phyloP scores from a whole-genome alignment of 208 protist genomes.

The Trypanosoma grayi region DNA sequence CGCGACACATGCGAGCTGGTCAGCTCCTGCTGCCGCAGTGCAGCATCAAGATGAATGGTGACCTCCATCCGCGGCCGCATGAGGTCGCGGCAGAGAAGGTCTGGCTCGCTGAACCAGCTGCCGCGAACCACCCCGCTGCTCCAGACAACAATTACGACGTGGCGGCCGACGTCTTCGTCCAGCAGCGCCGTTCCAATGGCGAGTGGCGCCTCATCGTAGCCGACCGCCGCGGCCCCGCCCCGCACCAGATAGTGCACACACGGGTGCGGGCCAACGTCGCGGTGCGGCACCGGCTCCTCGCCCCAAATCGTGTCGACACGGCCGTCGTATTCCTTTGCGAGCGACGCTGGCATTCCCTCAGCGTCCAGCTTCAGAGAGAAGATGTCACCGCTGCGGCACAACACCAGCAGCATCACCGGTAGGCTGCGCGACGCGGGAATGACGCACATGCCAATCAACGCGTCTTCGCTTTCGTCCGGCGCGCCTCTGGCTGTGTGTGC shows the following conservation, averaged over 20 bases:
- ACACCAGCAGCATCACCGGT: conserved; percentile 48
- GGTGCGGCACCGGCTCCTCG: conserved; percentile 4
- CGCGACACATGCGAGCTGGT: conserved; percentile 22
- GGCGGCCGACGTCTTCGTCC: conserved; percentile 72
- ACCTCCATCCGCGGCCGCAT: conserved; percentile 20
- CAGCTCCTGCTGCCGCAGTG: no score
- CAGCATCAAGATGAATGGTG: conserved; percentile 10
- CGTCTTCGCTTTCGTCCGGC: conserved; percentile 5
- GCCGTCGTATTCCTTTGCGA: conserved; percentile 22
- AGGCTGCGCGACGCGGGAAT: conserved; percentile 54
- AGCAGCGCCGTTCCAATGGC: conserved; percentile 42
- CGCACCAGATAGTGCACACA: conserved; percentile 30
- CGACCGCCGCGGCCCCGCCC: neutral
- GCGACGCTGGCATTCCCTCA: conserved; percentile 11
- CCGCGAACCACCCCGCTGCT: conserved; percentile 48
- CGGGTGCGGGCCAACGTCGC: conserved; percentile 18
- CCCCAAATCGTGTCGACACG: conserved; percentile 1
- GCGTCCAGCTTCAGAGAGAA: conserved; percentile 54
- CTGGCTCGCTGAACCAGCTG: conserved; percentile 52
- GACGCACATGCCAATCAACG: conserved; percentile 47
- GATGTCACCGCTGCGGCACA: conserved; percentile 69
- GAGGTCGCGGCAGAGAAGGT: conserved; percentile 62
- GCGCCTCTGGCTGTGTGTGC: neutral
- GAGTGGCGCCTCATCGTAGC: conserved; percentile 36
- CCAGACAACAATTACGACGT: conserved; percentile 54